Evolutionary conservation across 495 filamentous ascomycete species (phyloP), one percentile per base, ranked within the genome.

Genomic region (Penicillium longicatenatum): DNA sequence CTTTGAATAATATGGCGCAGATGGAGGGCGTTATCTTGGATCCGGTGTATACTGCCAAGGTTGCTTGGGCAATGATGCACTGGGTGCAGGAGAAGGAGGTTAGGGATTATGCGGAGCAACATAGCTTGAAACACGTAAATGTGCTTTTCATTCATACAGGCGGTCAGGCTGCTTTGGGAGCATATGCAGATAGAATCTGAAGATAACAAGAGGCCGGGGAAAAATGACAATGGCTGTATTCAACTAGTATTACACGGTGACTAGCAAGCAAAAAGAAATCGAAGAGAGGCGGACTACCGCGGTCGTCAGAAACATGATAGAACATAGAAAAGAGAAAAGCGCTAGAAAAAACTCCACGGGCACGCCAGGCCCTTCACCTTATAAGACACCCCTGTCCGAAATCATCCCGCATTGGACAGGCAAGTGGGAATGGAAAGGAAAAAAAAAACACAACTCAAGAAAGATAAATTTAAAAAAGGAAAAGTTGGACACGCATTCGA

Each of bases 101-200:
- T 10, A 52, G 10, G 31, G 37, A 67, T 6, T 65, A 29, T 35
- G 44, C 37, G 7, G 37, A 31, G 24, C n/a, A 47, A 10, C 11
- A 44, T 37, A 35, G 21, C 1, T 45, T 56, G 55, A 50, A 61
- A 17, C 37, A 61, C 21, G 62, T 72, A 1, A 75, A 77, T 68
- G 69, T 63, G 20, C 54, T 77, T 24, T 75, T 77, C 39, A 72
- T 77, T 41, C 74, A 77, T 58, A 77, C 74, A 0, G 74, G 74
- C 8, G 74, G 74, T n/a, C 74, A 75, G 57, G 61, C 71, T 47
- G 69, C 71, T 0, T 19, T 75, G 14, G 59, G 68, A 12, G 74
- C 74, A 26, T 75, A 77, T 53, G 66, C 37, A 17, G 37, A 62
- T 46, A 46, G 4, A 67, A 73, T 55, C 29, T 65, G 42, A 43